phyloP scores from a whole-genome alignment of 2,329 filamentous ascomycete species.

The Paraphaeosphaeria minitans region DNA sequence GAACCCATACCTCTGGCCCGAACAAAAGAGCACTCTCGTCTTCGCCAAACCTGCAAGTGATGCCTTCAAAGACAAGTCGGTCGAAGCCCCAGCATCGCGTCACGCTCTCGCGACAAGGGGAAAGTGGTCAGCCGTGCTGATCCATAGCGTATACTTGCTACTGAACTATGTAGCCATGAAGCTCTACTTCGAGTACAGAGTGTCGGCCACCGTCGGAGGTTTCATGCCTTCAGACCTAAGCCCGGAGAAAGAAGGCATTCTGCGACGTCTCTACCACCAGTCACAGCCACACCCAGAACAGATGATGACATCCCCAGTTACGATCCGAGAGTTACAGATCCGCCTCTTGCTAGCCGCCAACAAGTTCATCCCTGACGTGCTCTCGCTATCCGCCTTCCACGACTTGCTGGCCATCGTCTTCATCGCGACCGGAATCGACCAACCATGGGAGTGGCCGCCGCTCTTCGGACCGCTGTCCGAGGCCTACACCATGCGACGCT shows the following conservation, averaged over 20 bases:
- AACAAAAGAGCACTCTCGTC: conserved; percentile 4
- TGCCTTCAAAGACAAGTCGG: conserved; percentile 2
- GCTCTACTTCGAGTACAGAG: conserved; percentile 4
- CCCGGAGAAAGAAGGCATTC: not conserved
- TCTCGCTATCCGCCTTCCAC: conserved; percentile 4
- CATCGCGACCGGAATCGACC: conserved; percentile 4
- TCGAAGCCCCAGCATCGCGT: conserved; percentile 4
- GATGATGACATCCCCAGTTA: not conserved
- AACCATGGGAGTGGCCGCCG: conserved; percentile 12
- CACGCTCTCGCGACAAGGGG: conserved; percentile 3
- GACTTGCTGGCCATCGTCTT: conserved; percentile 10
- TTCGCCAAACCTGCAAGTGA: not conserved
- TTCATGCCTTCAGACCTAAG: not conserved
- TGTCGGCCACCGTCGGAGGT: not conserved
- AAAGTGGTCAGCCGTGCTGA: conserved; percentile 6
- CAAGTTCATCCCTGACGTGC: conserved; percentile 8
- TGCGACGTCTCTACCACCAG: conserved; percentile 3
- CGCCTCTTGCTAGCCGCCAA: conserved; percentile 6
- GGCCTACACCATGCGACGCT: conserved; percentile 7
- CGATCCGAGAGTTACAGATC: conserved; percentile 2
- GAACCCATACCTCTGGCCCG: conserved; percentile 7
- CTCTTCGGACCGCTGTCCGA: conserved; percentile 4
- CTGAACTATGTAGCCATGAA: conserved; percentile 7
- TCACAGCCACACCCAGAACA: not conserved
- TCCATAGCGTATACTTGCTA: conserved; percentile 4